Evolutionary conservation across 2,329 filamentous ascomycete species (phyloP), one percentile per base, ranked within the genome.

Genomic region (Colletotrichum spinosum): DNA sequence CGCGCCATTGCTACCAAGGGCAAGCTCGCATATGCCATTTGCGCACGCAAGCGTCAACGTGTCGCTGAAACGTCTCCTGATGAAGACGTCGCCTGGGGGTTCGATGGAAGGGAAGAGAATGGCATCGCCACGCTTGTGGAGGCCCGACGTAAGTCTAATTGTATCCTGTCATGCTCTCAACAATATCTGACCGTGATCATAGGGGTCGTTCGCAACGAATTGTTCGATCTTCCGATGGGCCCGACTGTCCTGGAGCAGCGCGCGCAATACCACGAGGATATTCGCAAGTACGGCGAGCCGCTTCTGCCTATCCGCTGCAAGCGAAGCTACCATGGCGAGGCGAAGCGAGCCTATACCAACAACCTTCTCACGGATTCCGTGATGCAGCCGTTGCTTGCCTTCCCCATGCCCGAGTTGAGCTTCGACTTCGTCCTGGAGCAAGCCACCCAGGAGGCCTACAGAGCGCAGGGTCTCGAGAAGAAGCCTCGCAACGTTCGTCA

Each of bases 261-360:
- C 12, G 52, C 11, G 0, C 52, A 65, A 17, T 62, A 62, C 52
- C 53, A 53, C 1, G 33, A 35, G 3, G 58, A 65, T n/a, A 42
- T 62, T 35, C 33, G 57, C 33, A 65, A 62, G 48, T 51, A 62
- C 33, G 62, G 62, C 13, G 52, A 62, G 33, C 34, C 37, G 2
- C 38, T 62, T n/a, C 15, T 13, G 3, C 35, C 48, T 6, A 12
- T 49, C 8, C 34, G 37, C 7, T 37, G 46, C 7, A 65, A 65
- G 58, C 45, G 62, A 2, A 62, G 39, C 11, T 65, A 65, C 45
- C 48, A 65, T 5, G 58, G 51, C 39, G 58, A 17, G 12, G 35
- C 59, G 2, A 65, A 65, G 53, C 62, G 62, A 3, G 62, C 62
- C 9, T 65, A 62, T 6, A 65, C 46, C 42, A 65, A 65, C 8